These are phyloP conservation scores for Melaleuca alternifolia DNA, from an alignment of 345 rosid species.

Conservation along the genomic window DNA sequence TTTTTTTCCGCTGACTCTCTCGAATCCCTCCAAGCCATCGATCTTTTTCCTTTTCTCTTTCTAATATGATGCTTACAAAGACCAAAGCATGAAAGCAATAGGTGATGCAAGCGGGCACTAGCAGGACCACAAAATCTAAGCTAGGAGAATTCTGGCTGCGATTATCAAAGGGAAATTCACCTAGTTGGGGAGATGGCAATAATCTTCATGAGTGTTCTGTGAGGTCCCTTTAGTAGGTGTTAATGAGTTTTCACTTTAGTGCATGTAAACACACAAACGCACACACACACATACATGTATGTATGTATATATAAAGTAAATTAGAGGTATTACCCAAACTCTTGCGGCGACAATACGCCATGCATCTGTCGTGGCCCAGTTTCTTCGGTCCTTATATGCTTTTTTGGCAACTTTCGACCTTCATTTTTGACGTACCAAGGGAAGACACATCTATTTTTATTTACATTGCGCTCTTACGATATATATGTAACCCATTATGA, in stretches of 20 bases:
- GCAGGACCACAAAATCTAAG: not conserved
- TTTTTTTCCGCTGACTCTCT: not conserved
- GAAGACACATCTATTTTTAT: too few relatives aligned
- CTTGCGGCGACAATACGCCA: too few relatives aligned
- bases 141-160: not conserved
- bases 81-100: not conserved
- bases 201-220: not conserved
- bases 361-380: too few relatives aligned
- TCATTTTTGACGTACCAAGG: too few relatives aligned
- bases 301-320: not conserved
- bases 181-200: not conserved
- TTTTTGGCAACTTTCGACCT: too few relatives aligned
- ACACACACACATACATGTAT: too few relatives aligned
- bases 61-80: not conserved
- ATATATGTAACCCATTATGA: too few relatives aligned
- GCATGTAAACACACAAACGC: accelerated
- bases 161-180: not conserved
- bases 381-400: too few relatives aligned
- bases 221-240: not conserved
- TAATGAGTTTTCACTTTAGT: not conserved
- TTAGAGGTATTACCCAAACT: not conserved
- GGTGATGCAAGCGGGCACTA: not conserved
- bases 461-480: too few relatives aligned
- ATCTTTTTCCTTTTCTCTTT: not conserved
- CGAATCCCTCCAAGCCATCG: not conserved